A percentile compares a stretch with the other conserved stretches of the same genome.
phyloP scores from a whole-genome alignment of 2,329 filamentous ascomycete species.

The Ciborinia camelliae region DNA sequence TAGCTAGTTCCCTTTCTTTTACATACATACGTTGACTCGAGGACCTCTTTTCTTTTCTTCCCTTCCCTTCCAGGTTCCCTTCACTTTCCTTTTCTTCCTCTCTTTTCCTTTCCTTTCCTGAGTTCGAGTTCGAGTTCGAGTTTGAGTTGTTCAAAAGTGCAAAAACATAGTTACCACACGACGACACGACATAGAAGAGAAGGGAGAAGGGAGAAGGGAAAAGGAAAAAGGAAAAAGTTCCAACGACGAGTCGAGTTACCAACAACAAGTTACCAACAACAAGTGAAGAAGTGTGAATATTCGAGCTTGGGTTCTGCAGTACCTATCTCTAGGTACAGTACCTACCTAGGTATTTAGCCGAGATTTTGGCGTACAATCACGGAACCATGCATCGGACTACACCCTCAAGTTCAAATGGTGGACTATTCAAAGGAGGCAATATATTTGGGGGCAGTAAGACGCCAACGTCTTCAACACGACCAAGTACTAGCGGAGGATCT shows the following conservation, averaged over 20 bases:
- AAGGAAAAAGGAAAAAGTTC: background rate
- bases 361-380: constrained; percentile 9
- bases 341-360: constrained; percentile 9
- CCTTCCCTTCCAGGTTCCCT: too few species aligned
- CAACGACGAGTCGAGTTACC: background rate
- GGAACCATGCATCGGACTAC: constrained; percentile 24
- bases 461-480: constrained; percentile 29
- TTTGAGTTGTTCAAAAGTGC: background rate
- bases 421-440: constrained; percentile 25
- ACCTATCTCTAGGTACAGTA: background rate
- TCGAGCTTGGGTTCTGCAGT: background rate
- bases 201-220: background rate
- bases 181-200: background rate
- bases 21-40: too few species aligned
- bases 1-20: background rate
- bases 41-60: background rate
- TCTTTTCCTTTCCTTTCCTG: too few species aligned
- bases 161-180: background rate
- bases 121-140: too few species aligned
- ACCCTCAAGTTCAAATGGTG: constrained; percentile 21
- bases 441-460: constrained; percentile 33
- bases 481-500: constrained; percentile 33
- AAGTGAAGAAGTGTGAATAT: background rate
- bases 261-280: too few species aligned
- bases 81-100: too few species aligned